phyloP scores from a whole-genome alignment of 768 basidiomycete species.

The Rhodotorula taiwanensis region DNA sequence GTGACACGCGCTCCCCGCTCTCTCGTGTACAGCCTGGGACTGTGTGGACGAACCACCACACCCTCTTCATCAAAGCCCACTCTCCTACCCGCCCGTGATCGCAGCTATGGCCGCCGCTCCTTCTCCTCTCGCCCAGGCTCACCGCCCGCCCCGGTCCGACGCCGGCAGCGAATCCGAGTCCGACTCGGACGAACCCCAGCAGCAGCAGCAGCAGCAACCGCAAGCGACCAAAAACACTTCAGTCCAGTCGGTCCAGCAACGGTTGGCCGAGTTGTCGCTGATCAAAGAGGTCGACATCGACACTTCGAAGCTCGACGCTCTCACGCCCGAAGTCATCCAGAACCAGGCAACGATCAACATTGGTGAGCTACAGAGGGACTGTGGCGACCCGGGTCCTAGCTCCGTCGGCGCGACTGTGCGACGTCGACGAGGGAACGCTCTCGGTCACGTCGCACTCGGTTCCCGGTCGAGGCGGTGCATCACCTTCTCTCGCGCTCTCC shows the following conservation, averaged over 20 bases:
- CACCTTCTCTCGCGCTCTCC: too few relatives aligned
- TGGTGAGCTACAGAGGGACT: slow-evolving; percentile 50
- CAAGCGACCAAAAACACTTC: background rate
- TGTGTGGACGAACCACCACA: too few relatives aligned
- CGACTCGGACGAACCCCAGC: background rate
- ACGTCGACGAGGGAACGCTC: background rate
- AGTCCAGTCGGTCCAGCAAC: background rate
- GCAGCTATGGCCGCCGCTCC: slow-evolving; percentile 24
- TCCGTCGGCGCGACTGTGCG: background rate
- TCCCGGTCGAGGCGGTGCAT: too few relatives aligned
- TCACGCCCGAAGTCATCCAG: slow-evolving; percentile 48
- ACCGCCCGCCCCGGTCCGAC: slow-evolving; percentile 20
- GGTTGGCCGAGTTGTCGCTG: slow-evolving; percentile 15
- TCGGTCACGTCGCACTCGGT: too few relatives aligned
- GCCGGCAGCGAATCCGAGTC: slow-evolving; percentile 11
- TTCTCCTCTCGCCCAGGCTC: slow-evolving; percentile 25
- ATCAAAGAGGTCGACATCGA: slow-evolving; percentile 46
- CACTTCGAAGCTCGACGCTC: slow-evolving; percentile 25
- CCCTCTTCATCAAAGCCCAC: too few relatives aligned
- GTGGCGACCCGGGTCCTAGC: background rate
- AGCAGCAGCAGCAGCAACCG: background rate
- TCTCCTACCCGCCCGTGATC: background rate
- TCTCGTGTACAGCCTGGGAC: too few relatives aligned
- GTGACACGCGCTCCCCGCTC: too few relatives aligned
- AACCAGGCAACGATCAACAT: slow-evolving; percentile 87